phyloP scores from a whole-genome alignment of 805 yeast genomes.

The Jamesozyma spencerorum region DNA sequence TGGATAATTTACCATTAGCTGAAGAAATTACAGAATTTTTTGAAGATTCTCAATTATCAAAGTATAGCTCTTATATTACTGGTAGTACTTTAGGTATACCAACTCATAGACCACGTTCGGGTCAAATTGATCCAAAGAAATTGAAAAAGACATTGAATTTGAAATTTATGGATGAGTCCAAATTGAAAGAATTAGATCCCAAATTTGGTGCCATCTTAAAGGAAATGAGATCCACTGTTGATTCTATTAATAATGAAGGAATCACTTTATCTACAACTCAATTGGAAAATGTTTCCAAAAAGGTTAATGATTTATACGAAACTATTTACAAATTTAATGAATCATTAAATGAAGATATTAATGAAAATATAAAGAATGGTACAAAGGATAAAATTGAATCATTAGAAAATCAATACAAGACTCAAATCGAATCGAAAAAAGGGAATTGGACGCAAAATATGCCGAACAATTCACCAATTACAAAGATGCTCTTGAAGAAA shows the following conservation, averaged over 20 bases:
- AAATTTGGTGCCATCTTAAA: conserved; percentile 14
- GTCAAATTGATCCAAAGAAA: background rate
- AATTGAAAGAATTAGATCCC: conserved; percentile 6
- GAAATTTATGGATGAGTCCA: background rate
- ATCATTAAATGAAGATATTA: conserved; percentile 10
- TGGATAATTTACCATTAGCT: conserved; percentile 57
- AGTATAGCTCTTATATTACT: conserved; percentile 17
- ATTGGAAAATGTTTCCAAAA: conserved; percentile 8
- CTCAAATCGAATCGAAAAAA: conserved; percentile 35
- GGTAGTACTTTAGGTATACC: conserved; percentile 18
- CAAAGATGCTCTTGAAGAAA: conserved; percentile 48
- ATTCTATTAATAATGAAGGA: conserved; percentile 31
- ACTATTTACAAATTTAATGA: conserved; percentile 12
- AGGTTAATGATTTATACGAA: conserved; percentile 11
- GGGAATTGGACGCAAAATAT: conserved; percentile 49
- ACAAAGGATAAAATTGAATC: conserved; percentile 13
- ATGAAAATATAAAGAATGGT: conserved; percentile 9
- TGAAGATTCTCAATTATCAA: conserved; percentile 26
- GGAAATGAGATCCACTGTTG: conserved; percentile 30
- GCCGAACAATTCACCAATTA: conserved; percentile 53
- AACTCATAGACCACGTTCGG: conserved; percentile 4
- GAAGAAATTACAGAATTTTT: conserved; percentile 43
- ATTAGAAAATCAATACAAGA: conserved; percentile 18
- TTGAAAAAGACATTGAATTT: background rate
- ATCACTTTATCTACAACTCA: conserved; percentile 19